Conservation (phyloP, 495 filamentous ascomycete species). For the Penicillium cataractarum region DNA sequence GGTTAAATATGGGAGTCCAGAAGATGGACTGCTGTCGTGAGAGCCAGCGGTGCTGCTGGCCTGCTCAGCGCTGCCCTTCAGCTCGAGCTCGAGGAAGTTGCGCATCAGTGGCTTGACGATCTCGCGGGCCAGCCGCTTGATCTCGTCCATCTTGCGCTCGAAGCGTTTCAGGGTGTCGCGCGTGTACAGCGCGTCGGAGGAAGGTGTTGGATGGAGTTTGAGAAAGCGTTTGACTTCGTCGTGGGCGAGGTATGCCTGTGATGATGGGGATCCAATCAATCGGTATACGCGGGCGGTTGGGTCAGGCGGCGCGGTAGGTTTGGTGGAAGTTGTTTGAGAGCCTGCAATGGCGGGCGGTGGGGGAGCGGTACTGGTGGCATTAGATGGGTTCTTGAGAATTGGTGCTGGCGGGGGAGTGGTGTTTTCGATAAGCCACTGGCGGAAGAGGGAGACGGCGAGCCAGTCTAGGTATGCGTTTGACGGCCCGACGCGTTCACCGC, state of each 20-base stretch:
- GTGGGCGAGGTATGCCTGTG: constrained; percentile 70
- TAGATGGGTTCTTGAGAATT: constrained; percentile 45
- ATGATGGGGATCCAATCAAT: constrained; percentile 61
- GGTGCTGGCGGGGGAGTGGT: constrained; percentile 68
- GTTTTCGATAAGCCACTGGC: constrained; percentile 89
- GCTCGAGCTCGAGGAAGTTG: constrained; percentile 77
- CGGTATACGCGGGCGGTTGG: constrained; percentile 69
- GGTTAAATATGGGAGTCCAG: constrained; percentile 70
- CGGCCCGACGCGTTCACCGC: constrained; percentile 80
- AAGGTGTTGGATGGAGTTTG: constrained; percentile 59
- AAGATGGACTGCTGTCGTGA: constrained; percentile 27
- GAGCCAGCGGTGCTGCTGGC: background rate
- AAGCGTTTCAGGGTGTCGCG: constrained; percentile 79
- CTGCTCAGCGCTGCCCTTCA: constrained; percentile 44
- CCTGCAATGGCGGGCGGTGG: constrained; percentile 28
- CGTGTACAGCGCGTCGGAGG: constrained; percentile 63
- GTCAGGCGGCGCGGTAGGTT: constrained; percentile 27
- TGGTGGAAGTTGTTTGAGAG: constrained; percentile 26
- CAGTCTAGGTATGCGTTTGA: constrained; percentile 81
- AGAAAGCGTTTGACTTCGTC: constrained; percentile 89
- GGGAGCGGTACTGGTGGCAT: constrained; percentile 22
- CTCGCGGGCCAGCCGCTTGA: constrained; percentile 80
- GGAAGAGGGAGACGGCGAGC: constrained; percentile 81
- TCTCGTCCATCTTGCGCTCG: constrained; percentile 82
- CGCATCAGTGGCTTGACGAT: constrained; percentile 85